phyloP scores from a whole-genome alignment of 305 asterid genomes.

The Vinca major region DNA sequence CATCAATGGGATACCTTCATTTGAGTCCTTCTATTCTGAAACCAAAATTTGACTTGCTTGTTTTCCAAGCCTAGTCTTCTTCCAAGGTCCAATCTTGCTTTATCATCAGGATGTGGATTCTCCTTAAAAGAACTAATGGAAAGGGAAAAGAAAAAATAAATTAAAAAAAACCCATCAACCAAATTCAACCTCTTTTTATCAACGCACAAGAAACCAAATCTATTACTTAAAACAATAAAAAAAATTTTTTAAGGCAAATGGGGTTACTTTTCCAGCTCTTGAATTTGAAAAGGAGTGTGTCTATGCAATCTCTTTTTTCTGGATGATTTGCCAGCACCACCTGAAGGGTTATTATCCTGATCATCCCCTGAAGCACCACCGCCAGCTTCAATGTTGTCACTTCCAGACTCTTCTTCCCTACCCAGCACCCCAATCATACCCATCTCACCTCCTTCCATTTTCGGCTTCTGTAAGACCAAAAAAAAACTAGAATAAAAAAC shows the following conservation, averaged over 20 bases:
- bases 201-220: background rate
- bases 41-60: conserved; percentile 70
- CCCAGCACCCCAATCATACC: conserved; percentile 34
- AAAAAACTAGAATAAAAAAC: background rate
- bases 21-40: conserved; percentile 65
- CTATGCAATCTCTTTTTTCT: conserved; percentile 47
- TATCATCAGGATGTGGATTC: conserved; percentile 72
- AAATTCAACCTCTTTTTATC: background rate
- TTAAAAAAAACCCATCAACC: background rate
- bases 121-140: conserved; percentile 33
- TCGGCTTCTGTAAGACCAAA: conserved; percentile 35
- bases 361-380: conserved; percentile 47
- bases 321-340: conserved; percentile 23
- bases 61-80: conserved; percentile 43
- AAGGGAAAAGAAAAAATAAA: background rate
- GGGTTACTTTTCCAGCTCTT: conserved; percentile 59
- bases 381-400: conserved; percentile 40
- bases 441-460: conserved; percentile 67
- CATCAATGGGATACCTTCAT: conserved; percentile 40
- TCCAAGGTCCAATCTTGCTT: conserved; percentile 49
- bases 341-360: conserved; percentile 17
- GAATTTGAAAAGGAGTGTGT: conserved; percentile 59
- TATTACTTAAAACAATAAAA: background rate
- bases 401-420: conserved; percentile 35
- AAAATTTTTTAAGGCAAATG: conserved; percentile 1